phyloP scores from a whole-genome alignment of 2,329 filamentous ascomycete species.

The Penicillium frequentans region DNA sequence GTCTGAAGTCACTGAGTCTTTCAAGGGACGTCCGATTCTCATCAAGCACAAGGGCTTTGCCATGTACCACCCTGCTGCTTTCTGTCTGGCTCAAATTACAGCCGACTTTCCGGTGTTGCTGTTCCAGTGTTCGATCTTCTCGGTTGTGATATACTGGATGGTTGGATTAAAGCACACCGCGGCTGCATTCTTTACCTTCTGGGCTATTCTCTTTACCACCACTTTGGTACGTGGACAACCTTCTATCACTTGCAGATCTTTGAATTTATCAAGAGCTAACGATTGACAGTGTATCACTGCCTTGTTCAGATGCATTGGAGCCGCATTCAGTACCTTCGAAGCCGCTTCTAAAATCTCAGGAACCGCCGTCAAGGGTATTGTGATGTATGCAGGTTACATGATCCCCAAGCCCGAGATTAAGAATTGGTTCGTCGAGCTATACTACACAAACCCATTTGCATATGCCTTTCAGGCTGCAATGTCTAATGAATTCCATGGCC shows the following conservation, averaged over 20 bases:
- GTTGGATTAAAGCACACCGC: constrained; percentile 55
- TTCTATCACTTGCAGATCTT: neutral
- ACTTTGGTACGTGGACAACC: constrained; percentile 47
- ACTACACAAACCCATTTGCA: constrained; percentile 40
- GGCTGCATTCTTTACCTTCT: constrained; percentile 62
- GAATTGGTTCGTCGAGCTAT: constrained; percentile 53
- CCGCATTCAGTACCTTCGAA: constrained; percentile 58
- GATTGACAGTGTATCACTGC: constrained; percentile 56
- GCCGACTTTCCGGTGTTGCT: constrained; percentile 57
- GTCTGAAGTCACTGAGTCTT: constrained; percentile 66
- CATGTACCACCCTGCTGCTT: constrained; percentile 56
- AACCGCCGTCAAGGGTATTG: constrained; percentile 34
- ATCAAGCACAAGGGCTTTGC: constrained; percentile 61
- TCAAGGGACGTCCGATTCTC: constrained; percentile 59
- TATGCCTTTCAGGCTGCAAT: constrained; percentile 41
- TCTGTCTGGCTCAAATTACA: constrained; percentile 44
- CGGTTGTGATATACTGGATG: constrained; percentile 65
- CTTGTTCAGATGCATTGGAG: constrained; percentile 57
- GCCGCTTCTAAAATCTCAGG: constrained; percentile 56
- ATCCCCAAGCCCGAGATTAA: constrained; percentile 51
- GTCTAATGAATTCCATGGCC: constrained; percentile 39
- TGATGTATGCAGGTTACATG: constrained; percentile 46
- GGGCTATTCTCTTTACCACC: constrained; percentile 52
- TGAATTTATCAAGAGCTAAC: constrained; percentile 5
- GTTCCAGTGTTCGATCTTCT: constrained; percentile 61